Conservation (phyloP, 1,284 basidiomycete species). For the Ustilago crameri region DNA sequence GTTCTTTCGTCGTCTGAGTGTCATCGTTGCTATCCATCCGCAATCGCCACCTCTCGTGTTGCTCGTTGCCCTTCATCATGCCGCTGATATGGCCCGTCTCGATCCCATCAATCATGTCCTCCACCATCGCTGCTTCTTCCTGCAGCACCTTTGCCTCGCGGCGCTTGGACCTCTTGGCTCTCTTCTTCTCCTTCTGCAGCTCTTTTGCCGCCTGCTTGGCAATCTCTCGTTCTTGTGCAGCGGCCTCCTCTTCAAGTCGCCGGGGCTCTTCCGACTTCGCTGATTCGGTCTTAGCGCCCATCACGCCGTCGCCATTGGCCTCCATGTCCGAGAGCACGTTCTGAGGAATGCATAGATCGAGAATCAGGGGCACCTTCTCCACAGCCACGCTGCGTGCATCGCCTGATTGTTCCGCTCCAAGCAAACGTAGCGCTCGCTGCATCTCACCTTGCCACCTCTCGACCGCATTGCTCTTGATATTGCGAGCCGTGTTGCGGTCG, state of each 20-base stretch:
- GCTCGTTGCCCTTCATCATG: neutral
- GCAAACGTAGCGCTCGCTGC: slow-evolving; percentile 18
- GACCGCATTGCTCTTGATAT: slow-evolving; percentile 44
- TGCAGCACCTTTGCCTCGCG: slow-evolving; percentile 23
- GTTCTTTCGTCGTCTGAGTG: neutral
- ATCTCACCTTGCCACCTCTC: slow-evolving; percentile 30
- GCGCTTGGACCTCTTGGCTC: slow-evolving; percentile 10
- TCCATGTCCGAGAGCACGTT: slow-evolving; percentile 7
- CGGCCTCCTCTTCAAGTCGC: slow-evolving; percentile 14
- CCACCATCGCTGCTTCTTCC: slow-evolving; percentile 30
- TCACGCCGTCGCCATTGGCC: neutral
- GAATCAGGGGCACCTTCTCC: slow-evolving; percentile 21
- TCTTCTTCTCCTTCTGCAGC: slow-evolving; percentile 21
- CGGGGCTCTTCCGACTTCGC: slow-evolving; percentile 9
- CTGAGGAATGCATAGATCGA: slow-evolving; percentile 27
- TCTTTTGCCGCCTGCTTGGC: slow-evolving; percentile 18
- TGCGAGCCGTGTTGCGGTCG: slow-evolving; percentile 66
- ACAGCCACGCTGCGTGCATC: neutral
- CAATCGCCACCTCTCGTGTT: slow-evolving; percentile 12
- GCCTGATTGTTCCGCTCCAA: neutral
- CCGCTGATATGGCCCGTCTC: slow-evolving; percentile 5
- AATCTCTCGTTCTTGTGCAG: slow-evolving; percentile 13
- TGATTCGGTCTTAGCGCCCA: neutral
- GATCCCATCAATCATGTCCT: slow-evolving; percentile 31
- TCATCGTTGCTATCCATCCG: slow-evolving; percentile 5